Conservation (phyloP, 306 rosid genomes). For the Trichosanthes cucumerina region DNA sequence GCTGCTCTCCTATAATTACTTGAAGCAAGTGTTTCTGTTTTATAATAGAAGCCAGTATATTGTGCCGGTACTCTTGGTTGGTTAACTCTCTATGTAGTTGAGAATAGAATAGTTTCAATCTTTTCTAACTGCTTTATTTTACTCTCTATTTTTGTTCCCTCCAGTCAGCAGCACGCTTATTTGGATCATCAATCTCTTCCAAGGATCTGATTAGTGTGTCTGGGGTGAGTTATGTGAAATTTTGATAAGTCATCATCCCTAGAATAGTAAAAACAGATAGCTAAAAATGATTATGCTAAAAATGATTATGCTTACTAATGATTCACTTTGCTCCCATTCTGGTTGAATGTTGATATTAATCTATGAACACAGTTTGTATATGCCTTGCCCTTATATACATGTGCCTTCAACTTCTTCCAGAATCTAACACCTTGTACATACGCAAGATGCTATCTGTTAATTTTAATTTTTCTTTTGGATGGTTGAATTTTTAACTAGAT, state of each 20-base stretch:
- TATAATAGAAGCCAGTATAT: not conserved
- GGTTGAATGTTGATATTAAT: not conserved
- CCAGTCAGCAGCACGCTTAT: constrained; percentile 93
- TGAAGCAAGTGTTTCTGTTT: not conserved
- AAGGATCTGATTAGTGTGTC: constrained; percentile 74
- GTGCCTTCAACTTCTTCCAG: not conserved
- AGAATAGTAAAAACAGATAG: not conserved
- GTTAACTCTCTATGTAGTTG: not conserved
- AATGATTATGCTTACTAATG: not conserved
- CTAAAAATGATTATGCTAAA: not conserved
- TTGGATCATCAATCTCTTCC: constrained; percentile 76
- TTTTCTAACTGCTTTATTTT: not conserved
- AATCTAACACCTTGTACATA: not conserved
- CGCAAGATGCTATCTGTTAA: not conserved
- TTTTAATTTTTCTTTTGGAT: not conserved
- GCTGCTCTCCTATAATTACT: not conserved
- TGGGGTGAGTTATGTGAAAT: constrained; percentile 47
- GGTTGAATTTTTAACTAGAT: not conserved
- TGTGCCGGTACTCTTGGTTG: not conserved
- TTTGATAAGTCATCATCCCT: not conserved
- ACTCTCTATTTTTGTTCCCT: constrained; percentile 7
- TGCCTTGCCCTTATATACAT: not conserved
- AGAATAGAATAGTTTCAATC: not conserved
- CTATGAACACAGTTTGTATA: not conserved
- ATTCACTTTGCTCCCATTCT: not conserved